Evolutionary conservation across 192 early-diverging fungal species (phyloP), one percentile per base, ranked within the genome.

Genomic region (Coemansia sp.): DNA sequence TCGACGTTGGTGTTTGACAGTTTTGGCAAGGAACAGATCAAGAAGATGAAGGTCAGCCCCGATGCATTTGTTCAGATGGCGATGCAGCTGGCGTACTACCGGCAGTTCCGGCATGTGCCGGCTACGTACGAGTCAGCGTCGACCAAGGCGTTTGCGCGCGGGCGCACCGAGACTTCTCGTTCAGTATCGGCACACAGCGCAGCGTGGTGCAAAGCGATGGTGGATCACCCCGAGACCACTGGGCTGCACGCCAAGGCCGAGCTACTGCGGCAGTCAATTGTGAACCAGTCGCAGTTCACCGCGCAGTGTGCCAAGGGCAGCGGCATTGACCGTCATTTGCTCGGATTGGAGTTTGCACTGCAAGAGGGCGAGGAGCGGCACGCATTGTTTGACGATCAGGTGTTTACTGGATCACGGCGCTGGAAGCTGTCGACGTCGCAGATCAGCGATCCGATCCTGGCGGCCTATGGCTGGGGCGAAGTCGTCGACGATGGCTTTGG

Each of bases 1-100:
- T 70, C 84, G 12, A 86, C 90, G 12, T 85, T 87, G 31, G 84
- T 77, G 22, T 95, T 88, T 67, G 85, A 87, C 54, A 82, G 81
- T 27, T 93, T 92, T 72, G 93, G 93, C 60, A 88, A 82, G 55
- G 83, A 85, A 19, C 83, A 85, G 61, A 87, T 92, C 75, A 90
- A 92, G 67, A 66, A 66, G 54, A 65, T 81, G 67, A 65, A 72
- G 58, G 83, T 84, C 65, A 83, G 81, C 52, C 84, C 84, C 6
- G 90, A 91, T 59, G 90, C 90, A 17, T 90, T 83, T 78, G 79
- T 87, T 64, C 90, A 91, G 74, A 89, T 91, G 88, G 84, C 83
- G 17, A 76, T 91, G 66, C 90, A 91, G 74, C 82, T 90, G n/a
- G 86, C 87, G 4, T 90, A 82, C 74, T 86, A 87, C 79, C 84